phyloP scores from a whole-genome alignment of 108 stramenopile species.

The Mediolabrus comicus region DNA sequence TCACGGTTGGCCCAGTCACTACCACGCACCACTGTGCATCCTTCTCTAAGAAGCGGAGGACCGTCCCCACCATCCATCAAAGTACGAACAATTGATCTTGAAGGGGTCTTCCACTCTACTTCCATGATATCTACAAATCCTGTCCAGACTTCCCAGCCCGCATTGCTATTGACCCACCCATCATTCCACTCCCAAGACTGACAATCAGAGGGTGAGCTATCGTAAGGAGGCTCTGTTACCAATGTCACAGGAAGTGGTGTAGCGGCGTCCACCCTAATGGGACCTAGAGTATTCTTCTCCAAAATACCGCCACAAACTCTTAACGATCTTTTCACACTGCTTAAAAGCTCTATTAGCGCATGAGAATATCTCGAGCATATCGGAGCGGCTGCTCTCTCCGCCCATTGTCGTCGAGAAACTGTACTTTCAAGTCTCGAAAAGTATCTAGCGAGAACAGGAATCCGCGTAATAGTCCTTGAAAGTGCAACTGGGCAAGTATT shows the following conservation, averaged over 20 bases:
- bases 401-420: constrained; percentile 72
- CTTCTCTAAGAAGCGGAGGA: constrained; percentile 78
- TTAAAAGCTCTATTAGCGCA: constrained; percentile 74
- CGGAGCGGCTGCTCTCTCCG: constrained; percentile 81
- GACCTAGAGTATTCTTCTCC: constrained; percentile 20
- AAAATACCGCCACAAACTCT: constrained; percentile 1
- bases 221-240: no score
- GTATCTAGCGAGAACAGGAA: constrained; percentile 51
- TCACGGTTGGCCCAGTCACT: constrained; percentile 57
- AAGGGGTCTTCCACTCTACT: constrained; percentile 74
- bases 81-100: constrained; percentile 61
- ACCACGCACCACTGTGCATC: constrained; percentile 75
- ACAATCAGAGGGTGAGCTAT: neutral
- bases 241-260: constrained; percentile 45
- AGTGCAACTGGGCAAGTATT: constrained; percentile 57
- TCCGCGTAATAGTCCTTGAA: constrained; percentile 28
- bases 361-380: constrained; percentile 84
- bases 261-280: constrained; percentile 60
- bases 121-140: constrained; percentile 58
- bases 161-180: constrained; percentile 73
- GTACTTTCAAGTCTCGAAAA: constrained; percentile 63
- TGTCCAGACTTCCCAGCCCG: constrained; percentile 66
- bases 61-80: constrained; percentile 90
- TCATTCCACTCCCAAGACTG: constrained; percentile 63
- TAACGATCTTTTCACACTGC: constrained; percentile 48